Evolutionary conservation across 805 yeast species (phyloP).

Genomic region (Zygosaccharomyces pseudorouxii): DNA sequence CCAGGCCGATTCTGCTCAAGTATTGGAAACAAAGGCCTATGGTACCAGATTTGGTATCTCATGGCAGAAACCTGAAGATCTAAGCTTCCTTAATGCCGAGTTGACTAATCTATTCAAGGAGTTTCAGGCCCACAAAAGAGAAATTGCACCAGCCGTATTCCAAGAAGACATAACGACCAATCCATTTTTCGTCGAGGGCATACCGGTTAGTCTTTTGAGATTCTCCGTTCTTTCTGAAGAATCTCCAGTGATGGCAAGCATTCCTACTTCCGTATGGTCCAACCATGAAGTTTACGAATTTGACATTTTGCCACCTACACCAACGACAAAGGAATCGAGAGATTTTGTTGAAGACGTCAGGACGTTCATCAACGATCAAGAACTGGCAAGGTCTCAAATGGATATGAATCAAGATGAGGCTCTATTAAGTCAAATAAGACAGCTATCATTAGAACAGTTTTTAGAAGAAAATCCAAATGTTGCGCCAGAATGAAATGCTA

Average conservation of each 20-base stretch:
- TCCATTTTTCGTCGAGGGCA: conserved; percentile 27
- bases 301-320: conserved; percentile 65
- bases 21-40: conserved; percentile 52
- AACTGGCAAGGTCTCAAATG: conserved; percentile 24
- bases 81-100: conserved; percentile 46
- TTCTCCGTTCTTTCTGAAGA: conserved; percentile 70
- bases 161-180: conserved; percentile 5
- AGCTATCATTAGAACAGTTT: conserved; percentile 32
- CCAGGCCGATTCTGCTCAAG: conserved; percentile 15
- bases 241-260: conserved; percentile 61
- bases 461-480: conserved; percentile 24
- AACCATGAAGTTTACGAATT: conserved; percentile 60
- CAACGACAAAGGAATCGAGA: conserved; percentile 31
- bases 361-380: conserved; percentile 34
- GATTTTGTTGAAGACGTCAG: conserved; percentile 37
- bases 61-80: conserved; percentile 48
- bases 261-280: conserved; percentile 60
- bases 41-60: conserved; percentile 48
- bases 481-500: conserved; percentile 2
- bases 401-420: conserved; percentile 34
- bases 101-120: conserved; percentile 30
- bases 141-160: background rate
- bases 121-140: conserved; percentile 10
- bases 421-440: conserved; percentile 30
- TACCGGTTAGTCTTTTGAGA: conserved; percentile 60